Evolutionary conservation across 2,329 filamentous ascomycete species (phyloP), one percentile per base, ranked within the genome.

Genomic region (Venturia aucupariae): DNA sequence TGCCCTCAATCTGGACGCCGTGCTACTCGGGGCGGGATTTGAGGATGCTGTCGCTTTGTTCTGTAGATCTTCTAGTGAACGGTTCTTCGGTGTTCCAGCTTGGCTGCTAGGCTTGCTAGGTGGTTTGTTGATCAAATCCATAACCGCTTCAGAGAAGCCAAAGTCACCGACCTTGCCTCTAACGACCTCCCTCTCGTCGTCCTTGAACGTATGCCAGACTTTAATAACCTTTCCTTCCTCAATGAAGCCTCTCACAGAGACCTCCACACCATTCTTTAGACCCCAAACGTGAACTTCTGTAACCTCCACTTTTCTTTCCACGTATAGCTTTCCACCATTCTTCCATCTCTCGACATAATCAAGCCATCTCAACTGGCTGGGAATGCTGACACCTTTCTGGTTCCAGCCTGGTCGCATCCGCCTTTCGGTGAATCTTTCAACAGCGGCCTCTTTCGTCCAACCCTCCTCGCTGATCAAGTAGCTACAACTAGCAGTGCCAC

Each of bases 381-480:
- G 92, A 59, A 99, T 99, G 41, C 90, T 94, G 30, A 99, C 88
- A 4, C 94, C 94, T 11, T 41, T 30, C 1, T 87, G 83, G 1
- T 93, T 94, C 72, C 97, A 97, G 22, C 87, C 87, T 2, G 90
- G 89, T 60, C 92, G 81, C 94, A 99, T 99, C 35, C 94, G 83
- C 61, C 91, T 80, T 71, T 92, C 86, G 0, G 94, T 99, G 71
- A 90, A 90, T 22, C 84, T 77, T 65, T 82, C 78, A 66, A 90
- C 75, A 0, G 88, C 88, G 68, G 88, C 85, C 61, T 84, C 80
- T 48, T 81, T 76, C 38, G 78, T 81, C 87, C 87, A 90, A 4
- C 85, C 86, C 71, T 94, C 89, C 73, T 97, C 90, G 8, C 89
- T 87, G 70, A 99, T 94, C 65, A 99, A 79, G 73, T 96, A 97